Percentiles rank a stretch among this genome's conserved stretches.
Evolutionary conservation across 305 asterid genomes (phyloP).

Genomic region (Plantago coronopus): DNA sequence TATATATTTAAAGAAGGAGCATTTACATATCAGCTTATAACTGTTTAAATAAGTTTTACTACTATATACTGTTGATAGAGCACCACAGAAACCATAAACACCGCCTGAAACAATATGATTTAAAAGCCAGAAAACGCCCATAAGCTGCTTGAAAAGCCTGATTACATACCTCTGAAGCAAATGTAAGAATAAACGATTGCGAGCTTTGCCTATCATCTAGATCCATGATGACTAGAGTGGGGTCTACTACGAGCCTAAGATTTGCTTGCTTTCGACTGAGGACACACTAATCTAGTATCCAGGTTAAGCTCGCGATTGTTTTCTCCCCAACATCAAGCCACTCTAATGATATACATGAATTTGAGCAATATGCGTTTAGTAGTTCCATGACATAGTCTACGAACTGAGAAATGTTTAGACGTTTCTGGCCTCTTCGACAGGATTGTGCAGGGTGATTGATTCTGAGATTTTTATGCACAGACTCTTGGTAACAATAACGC

Average conservation of each 20-base stretch:
- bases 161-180: background rate
- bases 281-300: too few species aligned
- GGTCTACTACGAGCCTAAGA: too few species aligned
- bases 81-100: background rate
- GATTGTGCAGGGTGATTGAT: conserved; percentile 59
- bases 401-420: conserved; percentile 55
- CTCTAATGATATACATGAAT: background rate
- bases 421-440: conserved; percentile 52
- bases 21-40: background rate
- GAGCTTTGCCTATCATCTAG: too few species aligned
- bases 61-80: too few species aligned
- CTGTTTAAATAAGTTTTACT: background rate
- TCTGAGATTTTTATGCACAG: conserved; percentile 73
- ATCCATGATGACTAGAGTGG: too few species aligned
- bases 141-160: background rate
- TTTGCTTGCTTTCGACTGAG: too few species aligned
- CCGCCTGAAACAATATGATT: background rate
- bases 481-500: conserved; percentile 51
- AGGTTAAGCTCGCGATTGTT: too few species aligned
- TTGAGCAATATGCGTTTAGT: conserved; percentile 14
- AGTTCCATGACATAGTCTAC: conserved; percentile 28
- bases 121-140: background rate
- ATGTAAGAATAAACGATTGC: too few species aligned
- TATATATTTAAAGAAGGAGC: background rate
- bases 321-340: background rate